Evolutionary conservation across 768 basidiomycete genomes (phyloP).

Genomic region (Suillus variegatus): DNA sequence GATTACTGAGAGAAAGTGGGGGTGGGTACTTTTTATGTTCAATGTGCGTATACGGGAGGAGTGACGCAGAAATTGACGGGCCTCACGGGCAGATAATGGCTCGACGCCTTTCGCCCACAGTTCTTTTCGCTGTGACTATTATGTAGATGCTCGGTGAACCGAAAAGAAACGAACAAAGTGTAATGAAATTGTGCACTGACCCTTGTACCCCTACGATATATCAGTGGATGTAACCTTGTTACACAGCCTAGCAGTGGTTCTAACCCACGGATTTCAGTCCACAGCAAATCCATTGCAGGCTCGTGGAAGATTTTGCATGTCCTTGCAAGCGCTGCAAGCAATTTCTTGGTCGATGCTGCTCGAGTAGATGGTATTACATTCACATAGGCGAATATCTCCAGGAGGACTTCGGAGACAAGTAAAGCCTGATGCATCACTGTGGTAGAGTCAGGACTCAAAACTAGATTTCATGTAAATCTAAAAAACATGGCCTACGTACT

Average conservation of each 20-base stretch:
- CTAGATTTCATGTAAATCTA: no score
- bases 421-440: neutral
- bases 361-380: neutral
- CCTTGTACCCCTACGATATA: neutral
- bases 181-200: neutral
- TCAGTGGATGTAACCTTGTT: neutral
- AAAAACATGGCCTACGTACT: no score
- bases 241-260: no score
- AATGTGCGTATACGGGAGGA: neutral
- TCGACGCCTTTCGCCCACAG: neutral
- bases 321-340: no score
- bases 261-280: no score
- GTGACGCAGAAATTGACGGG: neutral
- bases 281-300: no score
- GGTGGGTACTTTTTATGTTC: rapidly evolving
- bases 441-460: no score
- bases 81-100: neutral
- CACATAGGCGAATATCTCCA: neutral
- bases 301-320: no score
- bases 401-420: neutral
- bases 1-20: neutral
- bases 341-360: no score
- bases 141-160: neutral
- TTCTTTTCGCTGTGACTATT: no score
- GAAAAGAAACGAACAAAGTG: neutral